These are phyloP conservation scores for Chaetoceros tenuissimus DNA, from an alignment of 108 stramenopile species.

Conservation along the genomic window DNA sequence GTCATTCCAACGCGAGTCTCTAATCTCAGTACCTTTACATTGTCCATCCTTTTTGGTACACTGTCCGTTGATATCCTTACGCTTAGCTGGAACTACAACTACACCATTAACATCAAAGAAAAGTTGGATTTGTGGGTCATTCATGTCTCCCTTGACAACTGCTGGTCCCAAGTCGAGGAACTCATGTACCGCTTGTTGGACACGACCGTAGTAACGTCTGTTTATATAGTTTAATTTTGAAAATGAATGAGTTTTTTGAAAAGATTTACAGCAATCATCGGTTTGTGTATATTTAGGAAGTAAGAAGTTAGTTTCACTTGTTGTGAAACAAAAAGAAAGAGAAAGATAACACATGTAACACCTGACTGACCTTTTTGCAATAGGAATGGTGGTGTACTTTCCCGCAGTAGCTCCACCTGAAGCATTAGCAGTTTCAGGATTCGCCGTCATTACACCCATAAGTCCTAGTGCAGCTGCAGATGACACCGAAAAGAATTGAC, in stretches of 20 bases:
- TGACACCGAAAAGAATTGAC: background rate
- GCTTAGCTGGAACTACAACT: constrained; percentile 10
- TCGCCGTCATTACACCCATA: background rate
- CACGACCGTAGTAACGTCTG: constrained; percentile 75
- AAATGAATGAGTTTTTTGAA: background rate
- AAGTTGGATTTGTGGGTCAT: constrained; percentile 31
- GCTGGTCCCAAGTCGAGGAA: constrained; percentile 68
- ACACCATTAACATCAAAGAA: constrained; percentile 36
- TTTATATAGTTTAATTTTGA: too few species aligned
- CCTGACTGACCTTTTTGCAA: constrained; percentile 39
- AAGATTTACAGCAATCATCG: background rate
- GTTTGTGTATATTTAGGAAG: background rate
- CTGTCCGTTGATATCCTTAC: constrained; percentile 38
- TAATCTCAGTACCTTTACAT: constrained; percentile 63
- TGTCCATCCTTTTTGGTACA: constrained; percentile 79
- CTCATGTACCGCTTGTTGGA: constrained; percentile 72
- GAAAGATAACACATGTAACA: background rate
- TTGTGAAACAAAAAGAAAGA: too few species aligned
- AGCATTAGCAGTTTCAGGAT: constrained; percentile 25
- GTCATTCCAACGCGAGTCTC: constrained; percentile 78
- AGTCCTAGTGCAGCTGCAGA: background rate
- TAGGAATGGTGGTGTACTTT: constrained; percentile 82
- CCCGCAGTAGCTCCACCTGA: constrained; percentile 81
- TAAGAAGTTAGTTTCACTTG: too few species aligned
- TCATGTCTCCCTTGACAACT: constrained; percentile 71